Percentiles rank a stretch among this genome's conserved stretches.
These are phyloP conservation scores for Hippophae gyantsensis DNA, from an alignment of 306 rosid species.

Conservation along the genomic window DNA sequence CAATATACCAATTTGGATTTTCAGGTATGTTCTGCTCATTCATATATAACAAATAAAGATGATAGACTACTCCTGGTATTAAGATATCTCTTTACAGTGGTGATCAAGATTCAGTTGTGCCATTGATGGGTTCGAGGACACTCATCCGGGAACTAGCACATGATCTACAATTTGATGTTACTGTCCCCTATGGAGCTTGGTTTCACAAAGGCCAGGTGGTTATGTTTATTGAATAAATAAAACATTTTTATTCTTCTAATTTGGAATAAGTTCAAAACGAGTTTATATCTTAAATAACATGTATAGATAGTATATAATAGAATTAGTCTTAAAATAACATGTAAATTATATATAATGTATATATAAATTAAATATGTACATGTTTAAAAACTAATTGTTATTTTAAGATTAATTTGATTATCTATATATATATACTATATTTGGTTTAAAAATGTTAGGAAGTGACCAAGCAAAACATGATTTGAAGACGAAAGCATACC, in stretches of 20 bases:
- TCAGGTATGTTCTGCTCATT: constrained; percentile 47
- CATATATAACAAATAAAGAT: neutral
- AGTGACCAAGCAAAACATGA: too few relatives aligned
- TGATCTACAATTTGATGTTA: constrained; percentile 45
- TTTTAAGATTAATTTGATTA: too few relatives aligned
- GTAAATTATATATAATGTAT: too few relatives aligned
- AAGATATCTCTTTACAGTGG: constrained; percentile 41
- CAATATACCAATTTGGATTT: constrained; percentile 75
- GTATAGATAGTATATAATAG: too few relatives aligned
- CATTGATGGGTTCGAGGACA: constrained; percentile 70
- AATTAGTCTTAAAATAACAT: too few relatives aligned
- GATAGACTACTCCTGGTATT: neutral
- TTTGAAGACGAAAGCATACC: too few relatives aligned
- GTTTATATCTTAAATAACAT: too few relatives aligned
- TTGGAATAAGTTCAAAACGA: too few relatives aligned
- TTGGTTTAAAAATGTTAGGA: too few relatives aligned
- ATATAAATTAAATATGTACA: too few relatives aligned
- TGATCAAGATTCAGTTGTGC: constrained; percentile 82
- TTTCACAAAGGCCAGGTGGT: constrained; percentile 80
- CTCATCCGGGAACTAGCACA: constrained; percentile 71
- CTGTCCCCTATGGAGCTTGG: constrained; percentile 83
- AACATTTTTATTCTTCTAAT: neutral
- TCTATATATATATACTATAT: too few relatives aligned
- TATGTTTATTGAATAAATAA: neutral
- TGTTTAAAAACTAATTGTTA: too few relatives aligned